Percentiles rank a stretch among this genome's conserved stretches.
phyloP scores from a whole-genome alignment of 306 rosid genomes.

The Ceratonia siliqua region DNA sequence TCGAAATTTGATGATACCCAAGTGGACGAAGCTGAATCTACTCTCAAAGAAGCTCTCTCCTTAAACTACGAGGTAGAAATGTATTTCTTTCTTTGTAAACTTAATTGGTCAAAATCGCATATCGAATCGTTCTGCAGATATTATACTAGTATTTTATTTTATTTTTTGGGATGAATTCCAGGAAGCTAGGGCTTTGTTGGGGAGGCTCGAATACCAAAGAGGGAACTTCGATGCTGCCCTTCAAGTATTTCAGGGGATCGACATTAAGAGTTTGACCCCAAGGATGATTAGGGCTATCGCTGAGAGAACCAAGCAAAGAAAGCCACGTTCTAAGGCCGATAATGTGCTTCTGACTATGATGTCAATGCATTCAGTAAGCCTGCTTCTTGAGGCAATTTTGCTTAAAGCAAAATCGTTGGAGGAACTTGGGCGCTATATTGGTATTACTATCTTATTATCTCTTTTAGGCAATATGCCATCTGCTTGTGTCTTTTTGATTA shows the following conservation, averaged over 20 bases:
- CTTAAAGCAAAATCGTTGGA: slow-evolving; percentile 88
- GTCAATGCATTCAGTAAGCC: slow-evolving; percentile 96
- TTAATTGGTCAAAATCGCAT: not conserved
- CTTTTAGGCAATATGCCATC: slow-evolving; percentile 7
- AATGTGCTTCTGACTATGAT: slow-evolving; percentile 53
- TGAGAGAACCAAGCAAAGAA: slow-evolving; percentile 60
- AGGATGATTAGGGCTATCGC: slow-evolving; percentile 77
- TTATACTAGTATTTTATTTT: not conserved
- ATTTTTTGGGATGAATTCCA: slow-evolving; percentile 33
- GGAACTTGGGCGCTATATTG: slow-evolving; percentile 64
- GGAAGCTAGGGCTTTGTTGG: slow-evolving; percentile 97
- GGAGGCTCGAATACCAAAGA: slow-evolving; percentile 94
- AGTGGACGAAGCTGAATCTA: slow-evolving; percentile 91
- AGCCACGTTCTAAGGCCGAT: slow-evolving; percentile 56
- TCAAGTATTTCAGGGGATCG: slow-evolving; percentile 92
- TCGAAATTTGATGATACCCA: slow-evolving; percentile 74
- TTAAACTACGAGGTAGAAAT: slow-evolving; percentile 82
- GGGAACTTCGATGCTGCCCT: slow-evolving; percentile 89
- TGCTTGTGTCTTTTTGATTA: slow-evolving; percentile 25
- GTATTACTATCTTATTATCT: slow-evolving; percentile 42
- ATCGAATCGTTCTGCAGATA: not conserved
- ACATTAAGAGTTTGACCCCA: slow-evolving; percentile 58
- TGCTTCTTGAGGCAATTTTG: slow-evolving; percentile 85
- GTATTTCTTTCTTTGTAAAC: not conserved
- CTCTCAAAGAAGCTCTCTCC: slow-evolving; percentile 87